These are phyloP conservation scores for Kluyveromyces aestuarii DNA, from an alignment of 805 yeast genomes.

Conservation along the genomic window DNA sequence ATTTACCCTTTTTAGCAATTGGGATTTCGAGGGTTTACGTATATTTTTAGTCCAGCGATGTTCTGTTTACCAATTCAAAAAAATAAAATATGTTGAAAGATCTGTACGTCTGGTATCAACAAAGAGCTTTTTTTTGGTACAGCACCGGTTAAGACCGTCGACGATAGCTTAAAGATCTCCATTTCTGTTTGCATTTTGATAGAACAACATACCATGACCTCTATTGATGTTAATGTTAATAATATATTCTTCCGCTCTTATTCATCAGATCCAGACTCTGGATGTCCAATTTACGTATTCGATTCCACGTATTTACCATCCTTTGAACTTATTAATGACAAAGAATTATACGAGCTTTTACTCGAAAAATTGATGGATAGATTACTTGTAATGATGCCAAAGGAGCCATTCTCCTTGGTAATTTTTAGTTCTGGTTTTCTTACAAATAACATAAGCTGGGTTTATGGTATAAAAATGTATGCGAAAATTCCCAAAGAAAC, in stretches of 20 bases:
- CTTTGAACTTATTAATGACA: conserved; percentile 35
- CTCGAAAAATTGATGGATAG: conserved; percentile 48
- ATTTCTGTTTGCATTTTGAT: background rate
- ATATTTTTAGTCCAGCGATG: too few relatives aligned
- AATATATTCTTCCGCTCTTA: conserved; percentile 50
- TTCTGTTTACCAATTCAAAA: too few relatives aligned
- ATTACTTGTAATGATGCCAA: conserved; percentile 50
- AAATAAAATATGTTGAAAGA: too few relatives aligned
- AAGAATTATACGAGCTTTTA: conserved; percentile 29
- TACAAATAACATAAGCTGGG: conserved; percentile 42
- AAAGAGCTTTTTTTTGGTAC: too few relatives aligned
- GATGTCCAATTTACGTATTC: conserved; percentile 67
- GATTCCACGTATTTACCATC: conserved; percentile 77
- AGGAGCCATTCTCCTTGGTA: conserved; percentile 52
- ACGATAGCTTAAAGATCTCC: too few relatives aligned
- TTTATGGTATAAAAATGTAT: conserved; percentile 58
- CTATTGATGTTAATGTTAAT: conserved; percentile 26
- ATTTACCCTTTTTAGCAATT: too few relatives aligned
- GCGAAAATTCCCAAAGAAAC: conserved; percentile 47
- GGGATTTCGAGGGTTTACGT: too few relatives aligned
- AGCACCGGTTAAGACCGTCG: too few relatives aligned
- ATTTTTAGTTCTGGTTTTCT: conserved; percentile 80
- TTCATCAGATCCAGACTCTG: conserved; percentile 55
- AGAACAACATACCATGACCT: background rate
- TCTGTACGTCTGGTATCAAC: too few relatives aligned